Percentiles rank a stretch among this genome's conserved stretches.
These are phyloP conservation scores for Aspergillus ostianus DNA, from an alignment of 495 filamentous ascomycete genomes.

Conservation along the genomic window DNA sequence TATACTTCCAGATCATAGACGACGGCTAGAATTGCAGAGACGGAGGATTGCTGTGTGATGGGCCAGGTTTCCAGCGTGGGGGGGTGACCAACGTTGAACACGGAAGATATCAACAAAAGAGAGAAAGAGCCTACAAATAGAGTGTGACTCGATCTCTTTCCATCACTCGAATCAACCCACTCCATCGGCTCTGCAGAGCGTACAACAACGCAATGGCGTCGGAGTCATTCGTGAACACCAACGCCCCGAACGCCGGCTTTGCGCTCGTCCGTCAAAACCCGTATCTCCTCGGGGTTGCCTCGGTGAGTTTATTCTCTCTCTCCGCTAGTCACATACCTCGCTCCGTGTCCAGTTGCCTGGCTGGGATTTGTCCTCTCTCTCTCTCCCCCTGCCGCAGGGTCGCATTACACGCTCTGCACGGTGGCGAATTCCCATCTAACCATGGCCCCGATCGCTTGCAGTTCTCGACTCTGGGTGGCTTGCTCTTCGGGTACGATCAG, in stretches of 20 bases:
- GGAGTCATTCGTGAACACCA: conserved; percentile 20
- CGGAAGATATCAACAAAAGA: not conserved
- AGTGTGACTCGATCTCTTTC: not conserved
- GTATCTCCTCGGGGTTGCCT: conserved; percentile 41
- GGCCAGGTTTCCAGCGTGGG: not conserved
- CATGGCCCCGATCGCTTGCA: conserved; percentile 6
- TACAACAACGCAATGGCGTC: conserved; percentile 12
- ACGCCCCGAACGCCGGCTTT: conserved; percentile 29
- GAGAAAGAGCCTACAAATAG: not conserved
- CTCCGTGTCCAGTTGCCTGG: too few relatives aligned
- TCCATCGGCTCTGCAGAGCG: not conserved
- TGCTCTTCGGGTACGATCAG: conserved; percentile 43
- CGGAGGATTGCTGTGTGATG: conserved; percentile 6
- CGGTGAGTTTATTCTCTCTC: conserved; percentile 23
- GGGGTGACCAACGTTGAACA: not conserved
- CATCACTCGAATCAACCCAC: not conserved
- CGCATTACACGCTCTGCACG: not conserved
- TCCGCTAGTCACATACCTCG: not conserved
- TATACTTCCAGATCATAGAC: not conserved
- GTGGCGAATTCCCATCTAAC: not conserved
- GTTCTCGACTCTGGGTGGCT: conserved; percentile 60
- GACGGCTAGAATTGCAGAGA: not conserved
- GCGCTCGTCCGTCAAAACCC: conserved; percentile 36
- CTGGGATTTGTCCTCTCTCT: too few relatives aligned
- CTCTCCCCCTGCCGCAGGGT: too few relatives aligned